Percentiles rank a stretch among this genome's conserved stretches.
Conservation (phyloP, 1,284 basidiomycete species). For the Ceratobasidium sp. region DNA sequence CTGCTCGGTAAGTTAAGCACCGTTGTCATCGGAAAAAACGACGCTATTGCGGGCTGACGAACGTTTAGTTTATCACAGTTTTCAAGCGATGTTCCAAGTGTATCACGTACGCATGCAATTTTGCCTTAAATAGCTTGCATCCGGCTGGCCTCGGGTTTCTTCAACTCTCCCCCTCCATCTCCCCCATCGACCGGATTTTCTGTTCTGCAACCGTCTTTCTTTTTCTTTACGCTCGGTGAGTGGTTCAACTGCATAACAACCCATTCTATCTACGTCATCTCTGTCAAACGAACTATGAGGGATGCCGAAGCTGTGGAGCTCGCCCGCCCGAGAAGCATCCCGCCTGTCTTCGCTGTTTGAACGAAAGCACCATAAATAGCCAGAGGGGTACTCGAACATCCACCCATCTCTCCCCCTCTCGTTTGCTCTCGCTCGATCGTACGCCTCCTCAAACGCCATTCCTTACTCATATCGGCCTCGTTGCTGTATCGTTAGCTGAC, state of each 20-base stretch:
- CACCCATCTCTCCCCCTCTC: no score
- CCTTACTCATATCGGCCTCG: no score
- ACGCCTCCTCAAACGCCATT: no score
- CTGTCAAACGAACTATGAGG: not conserved
- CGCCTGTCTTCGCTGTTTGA: constrained; percentile 24
- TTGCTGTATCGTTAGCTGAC: no score
- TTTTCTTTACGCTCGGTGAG: constrained; percentile 36
- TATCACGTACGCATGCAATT: not conserved
- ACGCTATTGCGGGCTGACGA: no score
- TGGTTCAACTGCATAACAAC: not conserved
- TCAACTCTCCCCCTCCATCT: not conserved
- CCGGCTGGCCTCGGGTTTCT: not conserved
- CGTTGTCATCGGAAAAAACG: not conserved
- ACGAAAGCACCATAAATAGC: no score
- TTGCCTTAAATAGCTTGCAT: not conserved
- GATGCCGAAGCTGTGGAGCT: constrained; percentile 35
- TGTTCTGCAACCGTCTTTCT: not conserved
- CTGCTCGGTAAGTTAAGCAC: no score
- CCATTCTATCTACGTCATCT: not conserved
- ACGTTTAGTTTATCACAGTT: no score
- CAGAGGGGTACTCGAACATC: no score
- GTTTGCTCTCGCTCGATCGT: no score
- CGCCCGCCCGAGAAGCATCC: constrained; percentile 26
- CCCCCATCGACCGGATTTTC: not conserved
- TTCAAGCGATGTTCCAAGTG: not conserved